A percentile compares a stretch with the other conserved stretches of the same genome.
These are phyloP conservation scores for Mycosarcoma maydis DNA, from an alignment of 1,284 basidiomycete species.

Conservation along the genomic window DNA sequence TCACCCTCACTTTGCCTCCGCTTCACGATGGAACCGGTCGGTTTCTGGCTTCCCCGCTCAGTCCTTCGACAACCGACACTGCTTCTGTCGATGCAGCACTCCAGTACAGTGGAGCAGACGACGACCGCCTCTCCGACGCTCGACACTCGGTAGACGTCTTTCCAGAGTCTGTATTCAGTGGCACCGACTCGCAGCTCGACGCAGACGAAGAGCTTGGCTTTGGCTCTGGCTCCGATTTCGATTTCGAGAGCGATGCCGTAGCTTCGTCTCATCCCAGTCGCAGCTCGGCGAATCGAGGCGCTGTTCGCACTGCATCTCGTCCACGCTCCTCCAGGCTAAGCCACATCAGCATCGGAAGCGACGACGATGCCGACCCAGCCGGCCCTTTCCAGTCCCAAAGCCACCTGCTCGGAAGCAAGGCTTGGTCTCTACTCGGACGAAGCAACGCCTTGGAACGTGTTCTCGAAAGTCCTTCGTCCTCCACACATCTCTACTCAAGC, in stretches of 20 bases:
- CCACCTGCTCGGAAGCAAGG: slow-evolving; percentile 32
- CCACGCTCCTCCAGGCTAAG: slow-evolving; percentile 26
- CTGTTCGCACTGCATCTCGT: slow-evolving; percentile 10
- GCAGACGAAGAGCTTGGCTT: slow-evolving; percentile 48
- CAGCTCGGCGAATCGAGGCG: slow-evolving; percentile 15
- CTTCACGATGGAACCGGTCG: slow-evolving; percentile 47
- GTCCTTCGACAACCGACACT: slow-evolving; percentile 27
- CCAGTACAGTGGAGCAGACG: slow-evolving; percentile 15
- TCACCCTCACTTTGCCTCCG: slow-evolving; percentile 35
- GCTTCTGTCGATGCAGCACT: slow-evolving; percentile 19
- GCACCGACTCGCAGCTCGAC: slow-evolving; percentile 40
- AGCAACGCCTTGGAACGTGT: slow-evolving; percentile 25
- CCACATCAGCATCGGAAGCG: slow-evolving; percentile 25
- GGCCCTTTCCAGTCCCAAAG: slow-evolving; percentile 15
- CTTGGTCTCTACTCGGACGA: slow-evolving; percentile 32
- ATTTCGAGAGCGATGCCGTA: slow-evolving; percentile 43
- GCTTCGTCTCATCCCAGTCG: slow-evolving; percentile 36
- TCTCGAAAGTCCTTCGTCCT: slow-evolving; percentile 19
- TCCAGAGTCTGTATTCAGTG: slow-evolving; percentile 32
- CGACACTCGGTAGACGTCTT: slow-evolving; percentile 25
- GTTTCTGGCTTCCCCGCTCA: slow-evolving; percentile 30
- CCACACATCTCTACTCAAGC: slow-evolving; percentile 39
- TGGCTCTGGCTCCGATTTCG: slow-evolving; percentile 47
- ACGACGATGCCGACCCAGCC: too few species aligned
- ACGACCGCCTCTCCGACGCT: slow-evolving; percentile 21